These are phyloP conservation scores for Limtongia smithiae DNA, from an alignment of 805 yeast genomes.

Conservation along the genomic window DNA sequence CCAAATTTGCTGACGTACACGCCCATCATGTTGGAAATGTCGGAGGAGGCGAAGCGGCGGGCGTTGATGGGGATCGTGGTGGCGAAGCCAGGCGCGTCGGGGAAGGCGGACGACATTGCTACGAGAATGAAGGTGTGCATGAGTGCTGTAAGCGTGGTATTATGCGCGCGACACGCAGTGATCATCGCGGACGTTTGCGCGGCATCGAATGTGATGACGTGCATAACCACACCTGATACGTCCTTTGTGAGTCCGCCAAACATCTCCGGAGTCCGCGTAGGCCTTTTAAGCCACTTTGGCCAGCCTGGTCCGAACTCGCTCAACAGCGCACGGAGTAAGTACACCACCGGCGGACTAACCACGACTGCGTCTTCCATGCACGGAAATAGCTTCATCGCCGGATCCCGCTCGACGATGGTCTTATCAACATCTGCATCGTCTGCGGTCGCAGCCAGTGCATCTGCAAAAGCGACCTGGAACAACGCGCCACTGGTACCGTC, in stretches of 20 bases:
- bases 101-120: conserved; percentile 4
- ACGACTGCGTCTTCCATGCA: background rate
- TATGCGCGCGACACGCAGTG: conserved; percentile 5
- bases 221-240: background rate
- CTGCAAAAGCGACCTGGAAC: background rate
- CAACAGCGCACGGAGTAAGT: background rate
- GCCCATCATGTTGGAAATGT: background rate
- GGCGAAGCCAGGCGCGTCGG: conserved; percentile 7
- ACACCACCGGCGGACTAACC: background rate
- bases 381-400: background rate
- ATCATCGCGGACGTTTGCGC: background rate
- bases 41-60: conserved; percentile 9
- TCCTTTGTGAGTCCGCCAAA: conserved; percentile 1
- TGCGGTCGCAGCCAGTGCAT: background rate
- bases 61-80: conserved; percentile 15
- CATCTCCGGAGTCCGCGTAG: background rate
- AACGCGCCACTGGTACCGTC: conserved; percentile 14
- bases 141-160: conserved; percentile 12
- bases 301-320: conserved; percentile 3
- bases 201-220: background rate
- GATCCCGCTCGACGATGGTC: background rate
- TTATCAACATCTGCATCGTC: background rate
- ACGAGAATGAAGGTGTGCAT: conserved; percentile 4
- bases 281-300: background rate
- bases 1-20: conserved; percentile 4